Conservation (phyloP, 495 filamentous ascomycete species). For the Aspergillus biplanus region DNA sequence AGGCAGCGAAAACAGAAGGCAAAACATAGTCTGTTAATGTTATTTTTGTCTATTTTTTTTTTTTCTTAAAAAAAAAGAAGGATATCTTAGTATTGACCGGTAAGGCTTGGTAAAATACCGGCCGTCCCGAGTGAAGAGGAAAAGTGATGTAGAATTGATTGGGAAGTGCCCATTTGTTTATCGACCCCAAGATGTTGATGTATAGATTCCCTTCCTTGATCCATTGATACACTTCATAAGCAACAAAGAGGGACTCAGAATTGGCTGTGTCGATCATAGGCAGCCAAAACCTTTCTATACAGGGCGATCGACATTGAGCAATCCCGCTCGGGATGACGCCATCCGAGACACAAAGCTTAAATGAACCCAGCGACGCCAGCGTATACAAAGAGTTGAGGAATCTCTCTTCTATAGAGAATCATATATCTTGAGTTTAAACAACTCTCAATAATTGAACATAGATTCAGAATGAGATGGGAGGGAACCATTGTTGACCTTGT, state of each 20-base stretch:
- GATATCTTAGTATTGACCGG: too few species aligned
- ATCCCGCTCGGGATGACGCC: neutral
- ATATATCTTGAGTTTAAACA: neutral
- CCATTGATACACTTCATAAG: neutral
- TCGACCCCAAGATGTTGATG: too few species aligned
- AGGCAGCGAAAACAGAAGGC: neutral
- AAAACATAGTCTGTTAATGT: neutral
- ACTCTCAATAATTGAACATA: neutral
- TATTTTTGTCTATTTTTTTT: too few species aligned
- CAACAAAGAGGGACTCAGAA: neutral
- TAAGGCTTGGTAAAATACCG: neutral
- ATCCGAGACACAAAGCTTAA: neutral
- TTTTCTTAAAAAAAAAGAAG: too few species aligned
- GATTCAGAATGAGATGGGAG: neutral
- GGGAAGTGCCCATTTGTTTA: too few species aligned
- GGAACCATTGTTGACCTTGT: neutral
- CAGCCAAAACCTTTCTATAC: neutral
- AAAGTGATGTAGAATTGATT: too few species aligned
- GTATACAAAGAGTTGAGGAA: neutral
- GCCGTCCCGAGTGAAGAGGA: neutral
- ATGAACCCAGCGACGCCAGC: neutral
- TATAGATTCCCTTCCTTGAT: neutral
- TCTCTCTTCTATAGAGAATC: neutral
- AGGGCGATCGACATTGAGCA: neutral
- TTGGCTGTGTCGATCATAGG: neutral